Conservation (phyloP, 2,329 filamentous ascomycete genomes). For the Alternaria atra region DNA sequence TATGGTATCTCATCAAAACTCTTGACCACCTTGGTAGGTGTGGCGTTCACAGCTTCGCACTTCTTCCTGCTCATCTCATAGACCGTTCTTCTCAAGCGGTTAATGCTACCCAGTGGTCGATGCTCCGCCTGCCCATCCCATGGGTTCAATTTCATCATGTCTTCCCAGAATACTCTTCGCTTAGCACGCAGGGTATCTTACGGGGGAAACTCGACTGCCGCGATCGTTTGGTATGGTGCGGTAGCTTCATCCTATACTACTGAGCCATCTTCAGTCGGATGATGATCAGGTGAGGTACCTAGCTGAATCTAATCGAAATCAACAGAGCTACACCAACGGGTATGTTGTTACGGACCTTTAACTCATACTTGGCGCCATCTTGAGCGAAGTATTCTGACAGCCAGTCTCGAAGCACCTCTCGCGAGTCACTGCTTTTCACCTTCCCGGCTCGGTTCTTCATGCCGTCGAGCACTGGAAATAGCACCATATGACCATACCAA, state of each 20-base stretch:
- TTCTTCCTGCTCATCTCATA: constrained; percentile 38
- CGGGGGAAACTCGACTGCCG: constrained; percentile 33
- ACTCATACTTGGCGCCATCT: constrained; percentile 40
- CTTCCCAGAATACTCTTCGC: constrained; percentile 41
- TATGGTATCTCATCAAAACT: constrained; percentile 35
- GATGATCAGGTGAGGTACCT: constrained; percentile 36
- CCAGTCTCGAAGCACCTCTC: constrained; percentile 39
- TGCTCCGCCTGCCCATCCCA: constrained; percentile 41
- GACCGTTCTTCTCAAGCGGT: constrained; percentile 37
- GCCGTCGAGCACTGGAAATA: constrained; percentile 37
- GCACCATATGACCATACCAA: constrained; percentile 40
- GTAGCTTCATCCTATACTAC: constrained; percentile 44
- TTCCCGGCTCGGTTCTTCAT: constrained; percentile 29
- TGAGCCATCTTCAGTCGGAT: constrained; percentile 43
- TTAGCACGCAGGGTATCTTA: constrained; percentile 36
- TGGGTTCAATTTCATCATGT: constrained; percentile 39
- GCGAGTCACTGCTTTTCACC: constrained; percentile 29
- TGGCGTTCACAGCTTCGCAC: constrained; percentile 35
- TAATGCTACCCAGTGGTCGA: constrained; percentile 38
- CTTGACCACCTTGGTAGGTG: constrained; percentile 15
- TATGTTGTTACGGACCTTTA: constrained; percentile 24
- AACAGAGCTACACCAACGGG: background rate
- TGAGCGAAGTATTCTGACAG: constrained; percentile 31
- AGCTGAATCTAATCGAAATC: constrained; percentile 37
- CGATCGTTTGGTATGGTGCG: constrained; percentile 43